Conservation (phyloP, 2,329 filamentous ascomycete genomes). For the Rutstroemia sp. region DNA sequence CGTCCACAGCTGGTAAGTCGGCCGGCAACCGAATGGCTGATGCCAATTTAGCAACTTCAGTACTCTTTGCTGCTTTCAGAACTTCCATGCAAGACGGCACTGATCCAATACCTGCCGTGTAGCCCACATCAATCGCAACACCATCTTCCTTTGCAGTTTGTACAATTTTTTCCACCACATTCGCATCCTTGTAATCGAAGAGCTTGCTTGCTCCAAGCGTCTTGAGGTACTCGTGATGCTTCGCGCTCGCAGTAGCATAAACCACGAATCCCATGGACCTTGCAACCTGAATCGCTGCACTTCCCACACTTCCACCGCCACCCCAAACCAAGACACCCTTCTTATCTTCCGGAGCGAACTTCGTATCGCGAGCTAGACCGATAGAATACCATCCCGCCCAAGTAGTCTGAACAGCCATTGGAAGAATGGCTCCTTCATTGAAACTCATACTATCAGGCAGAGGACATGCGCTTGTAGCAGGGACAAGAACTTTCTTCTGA, state of each 20-base stretch:
- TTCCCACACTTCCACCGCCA: conserved; percentile 16
- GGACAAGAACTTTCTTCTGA: conserved; percentile 25
- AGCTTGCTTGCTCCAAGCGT: conserved; percentile 13
- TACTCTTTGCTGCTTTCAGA: conserved; percentile 43
- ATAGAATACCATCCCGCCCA: conserved; percentile 27
- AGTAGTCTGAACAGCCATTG: conserved; percentile 30
- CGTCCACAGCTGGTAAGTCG: conserved; percentile 18
- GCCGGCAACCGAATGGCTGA: conserved; percentile 50
- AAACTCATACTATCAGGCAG: conserved; percentile 29
- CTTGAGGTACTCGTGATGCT: conserved; percentile 18
- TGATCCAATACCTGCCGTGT: conserved; percentile 1
- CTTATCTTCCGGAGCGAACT: conserved; percentile 1
- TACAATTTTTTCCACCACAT: conserved; percentile 24
- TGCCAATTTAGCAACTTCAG: conserved; percentile 40
- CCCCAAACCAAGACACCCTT: conserved; percentile 24
- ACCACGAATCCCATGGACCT: conserved; percentile 35
- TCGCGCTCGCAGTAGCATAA: conserved; percentile 27
- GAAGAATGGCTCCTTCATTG: conserved; percentile 29
- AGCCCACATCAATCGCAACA: conserved; percentile 3
- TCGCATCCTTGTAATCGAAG: conserved; percentile 16
- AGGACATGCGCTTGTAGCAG: conserved; percentile 12
- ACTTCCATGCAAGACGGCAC: conserved; percentile 39
- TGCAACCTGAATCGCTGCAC: conserved; percentile 36
- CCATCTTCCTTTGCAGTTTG: conserved; percentile 14
- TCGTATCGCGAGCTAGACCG: conserved; percentile 8